These are phyloP conservation scores for Endocarpon pusillum DNA, from an alignment of 495 filamentous ascomycete species.

Conservation along the genomic window DNA sequence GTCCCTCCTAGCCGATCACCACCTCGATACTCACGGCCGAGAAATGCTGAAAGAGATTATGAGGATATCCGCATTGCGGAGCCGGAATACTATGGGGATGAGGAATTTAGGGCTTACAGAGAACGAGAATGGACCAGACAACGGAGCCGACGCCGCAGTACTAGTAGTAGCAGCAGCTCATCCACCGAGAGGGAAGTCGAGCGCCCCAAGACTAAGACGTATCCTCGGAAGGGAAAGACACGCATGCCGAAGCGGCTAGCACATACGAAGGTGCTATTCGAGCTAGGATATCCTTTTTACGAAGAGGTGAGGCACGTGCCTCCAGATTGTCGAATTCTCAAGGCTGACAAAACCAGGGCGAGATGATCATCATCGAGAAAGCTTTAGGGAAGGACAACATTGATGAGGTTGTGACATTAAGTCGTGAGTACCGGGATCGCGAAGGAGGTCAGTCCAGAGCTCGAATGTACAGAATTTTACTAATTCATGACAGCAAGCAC, in stretches of 20 bases:
- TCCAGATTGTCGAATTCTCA: slow-evolving; percentile 16
- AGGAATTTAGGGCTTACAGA: slow-evolving; percentile 42
- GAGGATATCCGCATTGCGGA: slow-evolving; percentile 54
- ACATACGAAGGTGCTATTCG: slow-evolving; percentile 58
- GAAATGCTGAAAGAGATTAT: slow-evolving; percentile 32
- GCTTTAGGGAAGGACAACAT: slow-evolving; percentile 81
- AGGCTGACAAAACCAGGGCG: slow-evolving; percentile 33
- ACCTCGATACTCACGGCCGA: slow-evolving; percentile 23
- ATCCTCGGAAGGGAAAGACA: slow-evolving; percentile 77
- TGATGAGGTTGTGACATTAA: slow-evolving; percentile 68
- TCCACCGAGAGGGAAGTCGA: slow-evolving; percentile 23
- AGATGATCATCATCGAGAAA: slow-evolving; percentile 58
- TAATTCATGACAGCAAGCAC: slow-evolving; percentile 9
- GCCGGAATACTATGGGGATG: slow-evolving; percentile 48
- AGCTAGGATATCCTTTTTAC: slow-evolving; percentile 69
- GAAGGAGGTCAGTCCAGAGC: slow-evolving; percentile 1
- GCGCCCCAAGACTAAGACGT: slow-evolving; percentile 23
- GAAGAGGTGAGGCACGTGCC: no score
- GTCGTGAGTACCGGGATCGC: slow-evolving; percentile 30
- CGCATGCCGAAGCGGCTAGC: slow-evolving; percentile 63
- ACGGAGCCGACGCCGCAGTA: slow-evolving; percentile 28
- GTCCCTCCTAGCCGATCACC: slow-evolving; percentile 19
- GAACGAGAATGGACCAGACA: slow-evolving; percentile 28
- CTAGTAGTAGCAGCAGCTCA: slow-evolving; percentile 23
- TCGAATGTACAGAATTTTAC: no score